These are phyloP conservation scores for Nyssa sinensis DNA, from an alignment of 148 eudicot genomes.

Conservation along the genomic window DNA sequence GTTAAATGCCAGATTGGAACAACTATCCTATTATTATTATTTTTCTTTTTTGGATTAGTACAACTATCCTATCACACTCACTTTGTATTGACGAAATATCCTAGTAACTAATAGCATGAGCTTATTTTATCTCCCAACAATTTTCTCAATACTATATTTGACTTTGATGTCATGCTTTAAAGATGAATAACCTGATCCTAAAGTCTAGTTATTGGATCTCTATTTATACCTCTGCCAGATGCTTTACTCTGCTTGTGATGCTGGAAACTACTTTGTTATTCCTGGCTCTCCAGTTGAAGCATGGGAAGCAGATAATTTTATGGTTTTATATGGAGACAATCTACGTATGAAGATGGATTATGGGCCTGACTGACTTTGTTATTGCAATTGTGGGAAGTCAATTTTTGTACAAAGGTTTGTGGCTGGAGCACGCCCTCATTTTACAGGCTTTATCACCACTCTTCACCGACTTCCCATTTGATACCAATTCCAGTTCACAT, in stretches of 20 bases:
- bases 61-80: background rate
- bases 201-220: background rate
- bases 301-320: constrained; percentile 49
- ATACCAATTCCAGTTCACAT: constrained; percentile 34
- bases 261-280: constrained; percentile 85
- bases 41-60: too few relatives aligned
- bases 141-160: background rate
- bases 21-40: too few relatives aligned
- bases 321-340: constrained; percentile 29
- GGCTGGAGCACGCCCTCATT: constrained; percentile 95
- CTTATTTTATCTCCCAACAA: background rate
- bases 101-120: background rate
- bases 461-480: constrained; percentile 41
- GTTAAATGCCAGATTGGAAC: too few relatives aligned
- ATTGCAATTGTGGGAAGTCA: constrained; percentile 76
- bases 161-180: background rate
- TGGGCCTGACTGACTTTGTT: constrained; percentile 51
- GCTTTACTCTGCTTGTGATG: constrained; percentile 66
- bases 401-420: constrained; percentile 69
- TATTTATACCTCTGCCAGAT: constrained; percentile 40
- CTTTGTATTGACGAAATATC: background rate
- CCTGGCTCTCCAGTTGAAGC: constrained; percentile 83
- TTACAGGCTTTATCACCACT: constrained; percentile 77
- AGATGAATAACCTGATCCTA: constrained; percentile 1
- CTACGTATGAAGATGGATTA: constrained; percentile 32